Base-by-base conservation (phyloP, 192 early-diverging fungal species). In the Umbelopsis vinacea region DNA sequence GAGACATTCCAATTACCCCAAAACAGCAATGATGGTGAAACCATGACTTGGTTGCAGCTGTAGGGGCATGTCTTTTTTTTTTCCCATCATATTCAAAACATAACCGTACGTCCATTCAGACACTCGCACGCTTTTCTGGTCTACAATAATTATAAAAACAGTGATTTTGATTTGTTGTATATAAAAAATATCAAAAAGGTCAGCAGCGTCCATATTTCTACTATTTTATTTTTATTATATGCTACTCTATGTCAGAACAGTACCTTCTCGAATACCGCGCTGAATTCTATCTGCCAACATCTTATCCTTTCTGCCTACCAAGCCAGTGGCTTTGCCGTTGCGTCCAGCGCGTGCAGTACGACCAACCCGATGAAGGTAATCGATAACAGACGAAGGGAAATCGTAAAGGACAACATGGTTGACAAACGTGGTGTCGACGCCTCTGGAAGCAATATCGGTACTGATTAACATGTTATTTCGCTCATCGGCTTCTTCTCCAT, bases 351-450 rank as follows among this genome's bases (percentile, higher is more conserved):
- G 86, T 6, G 94, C 97, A 0, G 97, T 97, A 17, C 97, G 81
- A 0, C 97, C 97, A 2, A 94, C 85, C 21, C 97, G 89, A 76
- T 98, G 97, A 66, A 98, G 70, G 76, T 96, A 98, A 80, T 98
- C 94, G 23, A 96, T 91, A 0, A 92, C 89, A 0, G 92, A 94
- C 6, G 90, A 89, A 0, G 96, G 96, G 76, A 98, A 96, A 53
- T 98, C 95, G 71, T 92, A 96, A 52, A 95, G 71, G 6, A 98
- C 82, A 12, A 98, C 94, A 79, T 96, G 96, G 29, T 91, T 85
- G 6, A 96, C 94, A 60, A 89, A 88, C 26, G 89, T 90, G 21
- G 94, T 96, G 69, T 98, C 96, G 35, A 98, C 79, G 0, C 96
- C 96, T 37, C 96, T 85, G 6, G 93, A 94, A 2, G 92, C 94